Percentiles rank a stretch among this genome's conserved stretches.
Conservation (phyloP, 805 yeast species). For the Nakazawaea siamensis region DNA sequence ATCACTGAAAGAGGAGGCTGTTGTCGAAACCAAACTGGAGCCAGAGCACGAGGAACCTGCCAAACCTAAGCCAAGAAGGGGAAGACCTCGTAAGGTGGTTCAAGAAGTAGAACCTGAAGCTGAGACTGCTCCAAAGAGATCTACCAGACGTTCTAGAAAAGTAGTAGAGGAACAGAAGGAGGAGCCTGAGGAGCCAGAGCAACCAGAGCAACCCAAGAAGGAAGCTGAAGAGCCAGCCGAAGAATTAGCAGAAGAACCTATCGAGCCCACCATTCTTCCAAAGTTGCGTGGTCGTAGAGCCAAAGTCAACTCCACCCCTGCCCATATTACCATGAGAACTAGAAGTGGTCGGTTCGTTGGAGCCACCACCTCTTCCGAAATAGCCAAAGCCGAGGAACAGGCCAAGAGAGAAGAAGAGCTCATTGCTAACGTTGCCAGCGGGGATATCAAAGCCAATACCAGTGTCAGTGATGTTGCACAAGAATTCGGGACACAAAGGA, state of each 20-base stretch:
- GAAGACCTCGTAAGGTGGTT: background rate
- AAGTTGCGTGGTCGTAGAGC: no score
- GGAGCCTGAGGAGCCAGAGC: no score
- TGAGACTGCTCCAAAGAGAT: background rate
- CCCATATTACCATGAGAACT: conserved; percentile 20
- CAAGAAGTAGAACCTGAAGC: background rate
- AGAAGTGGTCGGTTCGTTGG: conserved; percentile 23
- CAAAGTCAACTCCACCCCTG: no score
- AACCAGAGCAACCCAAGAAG: background rate
- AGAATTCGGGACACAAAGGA: conserved; percentile 8
- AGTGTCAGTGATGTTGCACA: conserved; percentile 11
- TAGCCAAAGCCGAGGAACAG: conserved; percentile 15
- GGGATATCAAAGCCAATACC: conserved; percentile 10
- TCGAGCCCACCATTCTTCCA: no score
- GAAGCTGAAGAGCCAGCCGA: background rate
- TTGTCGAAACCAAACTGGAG: conserved; percentile 1
- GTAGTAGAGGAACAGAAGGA: no score
- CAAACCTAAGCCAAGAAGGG: background rate
- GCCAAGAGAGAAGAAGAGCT: conserved; percentile 15
- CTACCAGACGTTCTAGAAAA: no score
- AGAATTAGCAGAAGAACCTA: background rate
- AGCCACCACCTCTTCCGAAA: conserved; percentile 18
- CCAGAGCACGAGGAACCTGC: no score
- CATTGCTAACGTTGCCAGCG: conserved; percentile 16
- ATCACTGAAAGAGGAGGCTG: background rate